phyloP scores from a whole-genome alignment of 73 alveolate species.

The Paramecium pentaurelia region DNA sequence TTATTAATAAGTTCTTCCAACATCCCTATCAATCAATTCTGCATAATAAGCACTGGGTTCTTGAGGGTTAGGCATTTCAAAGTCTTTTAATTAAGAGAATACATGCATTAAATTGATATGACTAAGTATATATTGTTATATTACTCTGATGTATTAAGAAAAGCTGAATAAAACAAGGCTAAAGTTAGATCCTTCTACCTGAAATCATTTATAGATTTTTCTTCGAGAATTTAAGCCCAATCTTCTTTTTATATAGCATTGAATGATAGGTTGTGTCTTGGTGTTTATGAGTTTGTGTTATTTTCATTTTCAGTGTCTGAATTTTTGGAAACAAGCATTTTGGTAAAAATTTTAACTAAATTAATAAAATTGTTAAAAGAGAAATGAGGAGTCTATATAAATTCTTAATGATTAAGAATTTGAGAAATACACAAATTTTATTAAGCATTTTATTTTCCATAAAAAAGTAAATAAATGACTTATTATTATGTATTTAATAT shows the following conservation, averaged over 20 bases:
- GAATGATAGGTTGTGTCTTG: neutral
- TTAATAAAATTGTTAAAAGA: neutral
- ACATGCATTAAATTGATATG: neutral
- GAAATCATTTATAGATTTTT: neutral
- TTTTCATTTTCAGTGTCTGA: neutral
- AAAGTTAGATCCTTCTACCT: neutral
- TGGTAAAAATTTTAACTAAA: neutral
- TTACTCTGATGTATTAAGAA: neutral
- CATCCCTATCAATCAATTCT: constrained; percentile 24
- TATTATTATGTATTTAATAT: too few species aligned
- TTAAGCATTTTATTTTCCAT: neutral
- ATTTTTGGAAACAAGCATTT: neutral
- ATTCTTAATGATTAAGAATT: neutral
- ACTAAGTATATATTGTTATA: neutral
- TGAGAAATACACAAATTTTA: neutral
- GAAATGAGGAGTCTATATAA: neutral
- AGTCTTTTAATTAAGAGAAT: neutral
- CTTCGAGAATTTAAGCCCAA: neutral
- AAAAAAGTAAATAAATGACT: neutral
- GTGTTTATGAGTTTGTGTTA: neutral
- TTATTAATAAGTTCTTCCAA: neutral
- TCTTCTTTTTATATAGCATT: neutral
- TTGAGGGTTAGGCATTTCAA: neutral
- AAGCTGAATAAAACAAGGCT: neutral
- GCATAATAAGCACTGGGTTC: neutral